Conservation (phyloP, 2,329 filamentous ascomycete species). For the Chlorencoelia australis region DNA sequence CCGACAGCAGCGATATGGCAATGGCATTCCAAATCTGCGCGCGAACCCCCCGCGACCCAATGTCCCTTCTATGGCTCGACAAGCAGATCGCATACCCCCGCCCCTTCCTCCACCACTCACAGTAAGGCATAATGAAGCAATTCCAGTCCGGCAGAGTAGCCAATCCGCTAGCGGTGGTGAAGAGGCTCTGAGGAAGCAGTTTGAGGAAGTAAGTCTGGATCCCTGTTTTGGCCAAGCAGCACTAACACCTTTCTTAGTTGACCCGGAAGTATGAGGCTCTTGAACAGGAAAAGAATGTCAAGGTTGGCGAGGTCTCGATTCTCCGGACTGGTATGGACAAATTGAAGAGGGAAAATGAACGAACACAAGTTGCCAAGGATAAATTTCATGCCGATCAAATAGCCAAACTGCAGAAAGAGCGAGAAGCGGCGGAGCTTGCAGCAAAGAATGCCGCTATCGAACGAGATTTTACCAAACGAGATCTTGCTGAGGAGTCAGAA, state of each 20-base stretch:
- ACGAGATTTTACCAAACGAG: constrained; percentile 62
- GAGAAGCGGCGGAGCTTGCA: constrained; percentile 55
- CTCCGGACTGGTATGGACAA: constrained; percentile 62
- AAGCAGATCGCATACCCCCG: constrained; percentile 1
- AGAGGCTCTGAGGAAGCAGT: constrained; percentile 17
- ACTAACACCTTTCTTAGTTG: constrained; percentile 15
- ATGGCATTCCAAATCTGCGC: too few species aligned
- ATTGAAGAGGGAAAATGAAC: constrained; percentile 49
- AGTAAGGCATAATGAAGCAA: constrained; percentile 15
- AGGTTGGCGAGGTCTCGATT: constrained; percentile 64
- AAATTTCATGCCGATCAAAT: constrained; percentile 54
- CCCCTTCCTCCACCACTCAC: constrained; percentile 4
- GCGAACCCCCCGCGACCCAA: constrained; percentile 9
- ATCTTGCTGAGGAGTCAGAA: constrained; percentile 51
- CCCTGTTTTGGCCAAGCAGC: not conserved
- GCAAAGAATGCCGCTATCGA: constrained; percentile 58
- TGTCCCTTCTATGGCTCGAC: constrained; percentile 9
- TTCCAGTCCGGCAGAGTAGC: constrained; percentile 10
- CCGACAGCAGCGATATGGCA: constrained; percentile 17
- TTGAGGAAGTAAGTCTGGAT: constrained; percentile 20
- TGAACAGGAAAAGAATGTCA: constrained; percentile 47
- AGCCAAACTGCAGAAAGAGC: constrained; percentile 50
- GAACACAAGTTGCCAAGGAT: constrained; percentile 49
- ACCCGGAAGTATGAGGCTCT: constrained; percentile 45
- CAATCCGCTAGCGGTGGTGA: constrained; percentile 9